Base-by-base conservation (phyloP, 2,329 filamentous ascomycete genomes). In the Blastomyces emzantsi region DNA sequence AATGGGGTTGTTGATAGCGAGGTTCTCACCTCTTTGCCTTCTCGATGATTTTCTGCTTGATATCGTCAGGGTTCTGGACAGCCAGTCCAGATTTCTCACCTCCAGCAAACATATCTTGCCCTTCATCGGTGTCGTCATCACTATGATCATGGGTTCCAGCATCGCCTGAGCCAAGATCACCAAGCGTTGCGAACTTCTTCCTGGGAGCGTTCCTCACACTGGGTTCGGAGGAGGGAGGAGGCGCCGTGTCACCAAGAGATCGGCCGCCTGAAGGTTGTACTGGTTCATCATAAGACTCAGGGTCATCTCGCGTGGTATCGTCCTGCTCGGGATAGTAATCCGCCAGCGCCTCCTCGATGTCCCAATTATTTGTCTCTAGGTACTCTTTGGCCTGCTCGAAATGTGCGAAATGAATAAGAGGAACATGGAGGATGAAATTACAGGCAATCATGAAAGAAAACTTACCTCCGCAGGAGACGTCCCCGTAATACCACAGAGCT, bases 31-130 rank as follows among this genome's bases (percentile, higher is more conserved):
- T 67, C 56, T 67, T 69, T 36, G 79, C 79, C 68, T 80, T 79
- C 65, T 81, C 78, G 28, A 81, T 71, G 61, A 81, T 81, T 69
- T 79, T 80, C 71, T 76, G 78, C 74, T 78, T 83, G 72, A 76
- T 73, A 64, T 83, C 80, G 70, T 83, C 81, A 1, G 85, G 85
- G 69, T 87, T 86, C 72, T 87, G 83, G 63, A 88, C 85, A 7
- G 85, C 85, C 33, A 88, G 76, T n/a, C 85, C 85, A 15, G 85
- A 87, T 75, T 88, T 88, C 73, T 87, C 85, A 56, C 85, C 85
- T 57, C 85, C 85, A 25, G 85, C 82, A 70, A 86, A 88, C 67
- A 87, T 78, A 71, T 87, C 84, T 61, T 80, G 79, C 30, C 77
- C 76, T 64, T 80, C 79, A 60, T 79, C 77, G 60, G 83, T 80